Evolutionary conservation across 2,329 filamentous ascomycete species (phyloP), one percentile per base, ranked within the genome.

Genomic region (Neopestalotiopsis rosae): DNA sequence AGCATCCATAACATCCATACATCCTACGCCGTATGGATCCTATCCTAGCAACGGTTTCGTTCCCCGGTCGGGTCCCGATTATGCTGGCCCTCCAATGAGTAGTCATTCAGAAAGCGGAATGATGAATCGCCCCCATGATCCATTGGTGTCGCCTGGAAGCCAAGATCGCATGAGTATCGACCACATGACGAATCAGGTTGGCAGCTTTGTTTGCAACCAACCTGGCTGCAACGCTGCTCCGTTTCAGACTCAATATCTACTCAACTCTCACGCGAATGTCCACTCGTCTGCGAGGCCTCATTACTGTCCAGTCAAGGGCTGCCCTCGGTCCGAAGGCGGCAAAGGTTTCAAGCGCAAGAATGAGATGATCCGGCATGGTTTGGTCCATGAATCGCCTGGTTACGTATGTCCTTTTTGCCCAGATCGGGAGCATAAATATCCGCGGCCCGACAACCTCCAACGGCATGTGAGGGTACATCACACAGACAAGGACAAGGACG

Each of bases 381-480:
- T 98, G 3, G 96, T 98, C 4, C 96, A 99, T 77, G 92, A 94
- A 72, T 97, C 94, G 7, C 96, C 96, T 1, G 95, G 95, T 70
- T 99, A 98, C 76, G 91, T 97, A 38, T 99, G 96, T 79, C 96
- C 96, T 0, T 98, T 98, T 78, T 99, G 96, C 79, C 93, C 94
- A 1, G 94, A 97, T 76, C 88, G 94, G 73, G 94, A 98, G 78
- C 95, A 98, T 80, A 95, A 92, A 78, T 98, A 98, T 79, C 96
- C 96, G 5, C 87, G 96, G 74, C 96, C 96, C 42, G 96, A 99
- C 79, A 98, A 98, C 84, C 83, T 99, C 68, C 95, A 98, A 84
- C 90, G 94, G 79, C 96, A 99, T 80, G 96, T 98, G 42, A 90
- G 94, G 67, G 94, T 96, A 57, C 95, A 98, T 78, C 96, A 98